Conservation (phyloP, 2,329 filamentous ascomycete species). For the Alternaria burnsii region DNA sequence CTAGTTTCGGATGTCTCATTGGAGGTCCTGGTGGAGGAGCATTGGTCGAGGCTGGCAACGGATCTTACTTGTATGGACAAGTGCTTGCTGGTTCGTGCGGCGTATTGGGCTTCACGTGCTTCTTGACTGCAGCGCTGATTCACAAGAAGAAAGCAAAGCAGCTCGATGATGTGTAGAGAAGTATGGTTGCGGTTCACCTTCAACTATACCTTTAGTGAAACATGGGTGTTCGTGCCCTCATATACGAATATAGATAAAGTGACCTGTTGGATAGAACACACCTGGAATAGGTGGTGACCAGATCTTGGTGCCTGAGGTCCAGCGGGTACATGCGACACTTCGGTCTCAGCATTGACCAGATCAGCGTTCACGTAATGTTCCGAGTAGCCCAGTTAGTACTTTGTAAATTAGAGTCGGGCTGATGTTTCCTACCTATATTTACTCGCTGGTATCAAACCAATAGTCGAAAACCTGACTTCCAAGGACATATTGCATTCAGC, state of each 20-base stretch:
- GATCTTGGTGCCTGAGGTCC: too few species aligned
- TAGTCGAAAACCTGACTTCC: too few species aligned
- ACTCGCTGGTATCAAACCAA: too few species aligned
- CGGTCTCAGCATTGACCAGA: too few species aligned
- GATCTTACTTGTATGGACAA: constrained; percentile 54
- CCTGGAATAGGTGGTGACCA: too few species aligned
- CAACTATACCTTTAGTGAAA: constrained; percentile 35
- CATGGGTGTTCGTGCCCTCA: constrained; percentile 47
- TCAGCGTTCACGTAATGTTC: too few species aligned
- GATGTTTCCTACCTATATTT: too few species aligned
- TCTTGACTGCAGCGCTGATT: constrained; percentile 18
- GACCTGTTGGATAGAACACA: constrained; percentile 20
- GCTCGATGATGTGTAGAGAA: background rate
- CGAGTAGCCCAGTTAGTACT: too few species aligned
- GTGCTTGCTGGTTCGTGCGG: constrained; percentile 50
- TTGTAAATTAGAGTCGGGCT: too few species aligned
- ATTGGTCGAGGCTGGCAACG: constrained; percentile 48
- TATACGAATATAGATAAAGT: background rate
- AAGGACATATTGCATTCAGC: too few species aligned
- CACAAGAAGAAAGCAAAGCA: constrained; percentile 15
- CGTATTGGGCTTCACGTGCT: constrained; percentile 22
- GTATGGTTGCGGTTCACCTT: background rate
- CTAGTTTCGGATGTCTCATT: constrained; percentile 37
- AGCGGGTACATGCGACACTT: too few species aligned
- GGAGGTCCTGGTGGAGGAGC: constrained; percentile 42